phyloP scores from a whole-genome alignment of 2,329 filamentous ascomycete genomes.

The Neonectria punicea region DNA sequence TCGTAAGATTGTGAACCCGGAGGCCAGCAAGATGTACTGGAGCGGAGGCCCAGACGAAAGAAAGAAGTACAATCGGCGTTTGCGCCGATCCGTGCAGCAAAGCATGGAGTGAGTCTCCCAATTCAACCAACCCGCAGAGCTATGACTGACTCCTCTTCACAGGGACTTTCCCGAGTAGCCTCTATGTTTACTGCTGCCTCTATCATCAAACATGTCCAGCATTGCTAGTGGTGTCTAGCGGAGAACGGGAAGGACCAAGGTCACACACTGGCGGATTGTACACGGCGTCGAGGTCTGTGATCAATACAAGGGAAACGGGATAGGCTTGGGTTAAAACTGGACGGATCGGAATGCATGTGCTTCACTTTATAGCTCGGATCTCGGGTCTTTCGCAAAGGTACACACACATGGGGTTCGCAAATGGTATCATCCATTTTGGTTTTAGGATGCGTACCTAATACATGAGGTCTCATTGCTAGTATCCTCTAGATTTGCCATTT shows the following conservation, averaged over 20 bases:
- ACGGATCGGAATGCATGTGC: neutral
- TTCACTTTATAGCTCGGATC: neutral
- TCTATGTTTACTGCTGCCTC: slow-evolving; percentile 1
- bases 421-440: slow-evolving; percentile 3
- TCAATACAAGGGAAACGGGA: slow-evolving; percentile 18
- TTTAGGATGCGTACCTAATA: slow-evolving; percentile 4
- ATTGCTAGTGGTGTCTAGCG: slow-evolving; percentile 32
- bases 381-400: neutral
- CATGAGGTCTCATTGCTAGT: slow-evolving; percentile 14
- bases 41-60: slow-evolving; percentile 76
- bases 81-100: slow-evolving; percentile 80
- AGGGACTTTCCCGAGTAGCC: slow-evolving; percentile 49
- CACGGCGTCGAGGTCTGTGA: slow-evolving; percentile 34
- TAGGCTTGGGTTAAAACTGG: slow-evolving; percentile 13
- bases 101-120: slow-evolving; percentile 66
- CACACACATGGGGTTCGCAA: neutral
- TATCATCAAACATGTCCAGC: slow-evolving; percentile 17
- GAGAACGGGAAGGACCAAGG: slow-evolving; percentile 22
- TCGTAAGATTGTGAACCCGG: slow-evolving; percentile 84
- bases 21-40: slow-evolving; percentile 90
- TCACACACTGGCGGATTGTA: slow-evolving; percentile 22
- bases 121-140: neutral
- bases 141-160: slow-evolving; percentile 14
- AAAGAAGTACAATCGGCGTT: slow-evolving; percentile 83
- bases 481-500: slow-evolving; percentile 10